phyloP scores from a whole-genome alignment of 2,329 filamentous ascomycete species.

The Fusarium circinatum region DNA sequence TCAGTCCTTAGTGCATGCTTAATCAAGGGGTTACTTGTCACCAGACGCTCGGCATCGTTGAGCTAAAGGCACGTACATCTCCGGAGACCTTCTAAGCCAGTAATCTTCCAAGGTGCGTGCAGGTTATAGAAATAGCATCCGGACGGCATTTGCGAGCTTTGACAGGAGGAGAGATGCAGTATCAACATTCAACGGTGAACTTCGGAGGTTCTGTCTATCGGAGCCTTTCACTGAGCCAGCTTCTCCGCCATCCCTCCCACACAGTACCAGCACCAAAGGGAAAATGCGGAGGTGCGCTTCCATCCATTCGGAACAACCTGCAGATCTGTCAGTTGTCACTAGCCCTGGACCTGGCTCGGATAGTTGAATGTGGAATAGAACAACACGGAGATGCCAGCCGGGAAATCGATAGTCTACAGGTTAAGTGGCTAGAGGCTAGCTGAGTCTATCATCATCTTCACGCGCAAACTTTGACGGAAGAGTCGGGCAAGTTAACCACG shows the following conservation, averaged over 20 bases:
- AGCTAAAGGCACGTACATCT: neutral
- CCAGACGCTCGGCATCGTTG: neutral
- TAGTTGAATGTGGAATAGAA: neutral
- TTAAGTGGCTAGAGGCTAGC: neutral
- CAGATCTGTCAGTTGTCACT: conserved; percentile 3
- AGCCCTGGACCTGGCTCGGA: neutral
- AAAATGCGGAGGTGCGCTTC: conserved; percentile 1
- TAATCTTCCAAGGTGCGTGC: neutral
- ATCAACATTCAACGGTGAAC: too few species aligned
- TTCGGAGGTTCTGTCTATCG: neutral
- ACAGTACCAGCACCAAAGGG: neutral
- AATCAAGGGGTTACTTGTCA: conserved; percentile 17
- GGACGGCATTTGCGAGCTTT: neutral
- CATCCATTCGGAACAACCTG: neutral
- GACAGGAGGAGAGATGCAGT: too few species aligned
- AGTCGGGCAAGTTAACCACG: neutral
- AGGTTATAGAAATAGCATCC: neutral
- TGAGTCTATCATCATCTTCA: neutral
- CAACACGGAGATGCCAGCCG: neutral
- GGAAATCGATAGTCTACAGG: neutral
- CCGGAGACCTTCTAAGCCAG: neutral
- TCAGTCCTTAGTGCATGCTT: conserved; percentile 19
- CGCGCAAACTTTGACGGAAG: neutral
- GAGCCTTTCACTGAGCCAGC: neutral
- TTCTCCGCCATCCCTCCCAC: neutral